Conservation (phyloP, 257 asterid genomes). For the Ophiorrhiza pumila region DNA sequence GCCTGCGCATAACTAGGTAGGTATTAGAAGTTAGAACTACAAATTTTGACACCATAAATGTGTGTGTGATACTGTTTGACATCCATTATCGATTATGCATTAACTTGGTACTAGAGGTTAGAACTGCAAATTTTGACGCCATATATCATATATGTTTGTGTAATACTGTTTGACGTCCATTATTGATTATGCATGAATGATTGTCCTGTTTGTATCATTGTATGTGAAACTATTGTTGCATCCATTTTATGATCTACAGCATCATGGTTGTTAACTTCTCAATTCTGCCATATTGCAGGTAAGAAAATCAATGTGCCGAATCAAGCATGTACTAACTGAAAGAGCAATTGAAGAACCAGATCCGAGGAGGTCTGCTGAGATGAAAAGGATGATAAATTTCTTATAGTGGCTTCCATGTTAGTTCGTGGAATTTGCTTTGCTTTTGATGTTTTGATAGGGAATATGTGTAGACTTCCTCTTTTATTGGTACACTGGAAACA, state of each 20-base stretch:
- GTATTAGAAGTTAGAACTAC: not conserved
- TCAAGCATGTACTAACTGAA: conserved; percentile 92
- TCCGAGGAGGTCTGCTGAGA: conserved; percentile 82
- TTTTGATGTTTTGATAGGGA: not conserved
- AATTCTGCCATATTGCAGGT: conserved; percentile 41
- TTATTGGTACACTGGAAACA: not conserved
- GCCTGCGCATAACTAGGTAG: not conserved
- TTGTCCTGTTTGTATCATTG: not conserved
- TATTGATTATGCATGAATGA: not conserved
- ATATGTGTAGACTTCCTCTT: not conserved
- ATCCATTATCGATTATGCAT: no score
- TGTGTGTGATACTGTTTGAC: not conserved
- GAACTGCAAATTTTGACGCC: not conserved
- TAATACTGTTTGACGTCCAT: not conserved
- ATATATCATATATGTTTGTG: not conserved
- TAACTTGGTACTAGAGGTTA: not conserved
- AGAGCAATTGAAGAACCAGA: conserved; percentile 94
- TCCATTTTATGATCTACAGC: not conserved
- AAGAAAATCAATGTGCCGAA: conserved; percentile 85
- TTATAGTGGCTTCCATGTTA: conserved; percentile 27
- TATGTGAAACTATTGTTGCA: not conserved
- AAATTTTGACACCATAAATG: not conserved
- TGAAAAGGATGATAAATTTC: conserved; percentile 89
- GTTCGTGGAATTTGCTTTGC: not conserved
- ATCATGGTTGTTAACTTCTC: not conserved